These are phyloP conservation scores for Tetrahymena borealis DNA, from an alignment of 73 alveolate genomes.

Conservation along the genomic window DNA sequence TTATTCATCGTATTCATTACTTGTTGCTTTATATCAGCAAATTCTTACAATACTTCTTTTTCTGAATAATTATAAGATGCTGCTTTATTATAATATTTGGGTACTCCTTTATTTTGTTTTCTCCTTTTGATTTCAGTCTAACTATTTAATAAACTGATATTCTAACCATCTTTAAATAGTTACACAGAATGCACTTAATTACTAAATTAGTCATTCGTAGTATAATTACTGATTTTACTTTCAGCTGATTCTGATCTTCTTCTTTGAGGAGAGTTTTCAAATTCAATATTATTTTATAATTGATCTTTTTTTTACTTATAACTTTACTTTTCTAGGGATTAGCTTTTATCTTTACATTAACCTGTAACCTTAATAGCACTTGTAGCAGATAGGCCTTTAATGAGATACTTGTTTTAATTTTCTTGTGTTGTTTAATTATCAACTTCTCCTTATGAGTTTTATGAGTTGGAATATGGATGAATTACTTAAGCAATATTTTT, in stretches of 20 bases:
- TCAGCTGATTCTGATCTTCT: neutral
- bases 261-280: neutral
- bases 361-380: neutral
- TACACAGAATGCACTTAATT: neutral
- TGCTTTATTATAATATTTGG: neutral
- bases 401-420: neutral
- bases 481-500: neutral
- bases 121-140: neutral
- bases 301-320: neutral
- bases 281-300: neutral
- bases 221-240: neutral
- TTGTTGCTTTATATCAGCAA: neutral
- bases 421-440: too few species aligned
- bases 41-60: neutral
- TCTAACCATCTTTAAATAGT: neutral
- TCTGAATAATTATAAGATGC: neutral
- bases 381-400: neutral
- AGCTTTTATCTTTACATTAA: neutral
- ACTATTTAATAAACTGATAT: neutral
- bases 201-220: neutral
- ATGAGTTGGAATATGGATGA: too few species aligned
- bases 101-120: neutral
- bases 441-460: too few species aligned
- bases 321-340: neutral
- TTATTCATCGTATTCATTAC: neutral